These are phyloP conservation scores for Setaria italica DNA, from an alignment of 202 grass and related monocot genomes.

Conservation along the genomic window DNA sequence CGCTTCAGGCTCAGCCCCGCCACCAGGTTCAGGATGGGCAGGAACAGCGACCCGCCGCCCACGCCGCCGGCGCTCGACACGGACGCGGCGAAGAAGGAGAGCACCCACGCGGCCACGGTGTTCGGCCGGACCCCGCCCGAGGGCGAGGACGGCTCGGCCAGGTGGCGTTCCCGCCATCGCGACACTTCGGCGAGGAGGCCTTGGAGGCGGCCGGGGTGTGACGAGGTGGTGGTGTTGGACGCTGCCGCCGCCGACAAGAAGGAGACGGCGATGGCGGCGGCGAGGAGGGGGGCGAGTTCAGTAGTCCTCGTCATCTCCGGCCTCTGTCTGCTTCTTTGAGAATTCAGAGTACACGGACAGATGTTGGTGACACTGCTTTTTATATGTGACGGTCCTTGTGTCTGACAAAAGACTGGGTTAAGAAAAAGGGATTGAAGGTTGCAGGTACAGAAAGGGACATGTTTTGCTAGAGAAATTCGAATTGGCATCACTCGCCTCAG, in stretches of 20 bases:
- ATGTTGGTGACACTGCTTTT: constrained; percentile 13
- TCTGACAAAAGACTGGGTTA: not conserved
- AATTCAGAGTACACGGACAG: not conserved
- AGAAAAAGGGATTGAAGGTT: constrained; percentile 18
- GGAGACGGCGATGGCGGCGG: constrained; percentile 34
- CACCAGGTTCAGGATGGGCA: constrained; percentile 77
- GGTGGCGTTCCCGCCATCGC: constrained; percentile 52
- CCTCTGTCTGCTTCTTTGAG: constrained; percentile 5
- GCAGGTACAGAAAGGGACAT: not conserved
- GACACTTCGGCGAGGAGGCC: constrained; percentile 45
- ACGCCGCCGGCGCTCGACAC: constrained; percentile 79
- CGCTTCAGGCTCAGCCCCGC: constrained; percentile 70
- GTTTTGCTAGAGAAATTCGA: not conserved
- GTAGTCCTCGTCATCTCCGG: constrained; percentile 27
- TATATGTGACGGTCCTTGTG: not conserved
- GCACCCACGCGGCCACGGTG: constrained; percentile 55
- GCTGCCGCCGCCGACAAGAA: constrained; percentile 40
- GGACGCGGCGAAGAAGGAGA: constrained; percentile 67
- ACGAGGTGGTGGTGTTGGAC: constrained; percentile 44
- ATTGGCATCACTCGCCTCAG: not conserved
- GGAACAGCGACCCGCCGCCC: constrained; percentile 80
- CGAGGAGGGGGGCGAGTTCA: constrained; percentile 37
- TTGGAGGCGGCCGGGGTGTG: constrained; percentile 32
- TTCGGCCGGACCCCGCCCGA: not conserved
- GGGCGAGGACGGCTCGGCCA: constrained; percentile 7